phyloP scores from a whole-genome alignment of 495 filamentous ascomycete genomes.

The Aspergillus biplanus region DNA sequence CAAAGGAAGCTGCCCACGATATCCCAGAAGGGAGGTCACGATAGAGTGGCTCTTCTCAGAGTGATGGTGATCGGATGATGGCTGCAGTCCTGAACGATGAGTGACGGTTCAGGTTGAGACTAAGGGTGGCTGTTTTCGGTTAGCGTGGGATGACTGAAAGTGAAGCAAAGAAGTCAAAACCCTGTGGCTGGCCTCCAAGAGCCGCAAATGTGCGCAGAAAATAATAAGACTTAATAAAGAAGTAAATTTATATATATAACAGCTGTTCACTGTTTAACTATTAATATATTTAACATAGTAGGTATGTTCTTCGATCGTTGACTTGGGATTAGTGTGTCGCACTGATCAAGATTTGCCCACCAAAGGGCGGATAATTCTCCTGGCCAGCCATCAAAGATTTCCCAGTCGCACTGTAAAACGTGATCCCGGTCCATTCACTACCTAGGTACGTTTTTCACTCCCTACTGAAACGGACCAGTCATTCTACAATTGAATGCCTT shows the following conservation, averaged over 20 bases:
- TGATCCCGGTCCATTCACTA: background rate
- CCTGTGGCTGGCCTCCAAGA: constrained; percentile 28
- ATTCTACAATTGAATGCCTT: background rate
- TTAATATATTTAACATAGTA: background rate
- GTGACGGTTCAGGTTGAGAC: constrained; percentile 43
- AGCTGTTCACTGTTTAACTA: too few relatives aligned
- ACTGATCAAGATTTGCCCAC: too few relatives aligned
- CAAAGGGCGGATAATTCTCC: background rate
- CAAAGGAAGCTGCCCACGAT: constrained; percentile 33
- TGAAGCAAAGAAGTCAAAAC: constrained; percentile 24
- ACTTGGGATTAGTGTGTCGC: too few relatives aligned
- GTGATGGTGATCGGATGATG: constrained; percentile 33
- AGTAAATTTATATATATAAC: too few relatives aligned
- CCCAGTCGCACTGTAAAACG: background rate
- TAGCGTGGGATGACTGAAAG: constrained; percentile 35
- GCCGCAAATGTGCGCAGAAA: constrained; percentile 7
- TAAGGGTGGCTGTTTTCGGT: constrained; percentile 50
- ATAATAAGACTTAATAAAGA: background rate
- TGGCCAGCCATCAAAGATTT: background rate
- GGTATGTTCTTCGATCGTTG: background rate
- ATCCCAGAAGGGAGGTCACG: constrained; percentile 33
- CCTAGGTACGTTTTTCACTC: too few relatives aligned
- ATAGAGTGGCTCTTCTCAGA: constrained; percentile 28
- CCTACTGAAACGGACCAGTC: too few relatives aligned
- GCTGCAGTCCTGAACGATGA: constrained; percentile 29